Evolutionary conservation across 805 yeast species (phyloP).

Genomic region (Pichia insulana): DNA sequence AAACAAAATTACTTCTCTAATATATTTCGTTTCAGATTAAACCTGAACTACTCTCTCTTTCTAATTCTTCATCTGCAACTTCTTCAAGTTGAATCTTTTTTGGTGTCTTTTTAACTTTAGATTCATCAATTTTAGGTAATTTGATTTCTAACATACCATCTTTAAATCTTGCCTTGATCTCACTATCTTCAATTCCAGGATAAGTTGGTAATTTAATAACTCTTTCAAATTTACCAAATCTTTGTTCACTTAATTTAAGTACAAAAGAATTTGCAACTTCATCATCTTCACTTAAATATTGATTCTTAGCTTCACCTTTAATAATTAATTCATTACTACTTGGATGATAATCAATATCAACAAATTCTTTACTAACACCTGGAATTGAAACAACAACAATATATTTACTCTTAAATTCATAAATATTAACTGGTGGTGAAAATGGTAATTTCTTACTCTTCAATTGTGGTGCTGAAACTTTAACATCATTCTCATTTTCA

Average conservation of each 20-base stretch:
- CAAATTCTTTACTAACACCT: constrained; percentile 46
- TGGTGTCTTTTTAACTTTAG: constrained; percentile 12
- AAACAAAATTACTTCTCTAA: not conserved
- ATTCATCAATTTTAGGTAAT: constrained; percentile 35
- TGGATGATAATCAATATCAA: constrained; percentile 53
- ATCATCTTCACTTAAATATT: constrained; percentile 27
- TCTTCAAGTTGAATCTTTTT: constrained; percentile 23
- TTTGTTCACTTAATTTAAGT: constrained; percentile 43
- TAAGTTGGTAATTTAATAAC: constrained; percentile 45
- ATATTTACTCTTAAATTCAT: constrained; percentile 39
- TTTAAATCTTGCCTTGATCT: constrained; percentile 42
- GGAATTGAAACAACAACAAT: constrained; percentile 44
- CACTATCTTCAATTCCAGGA: constrained; percentile 45
- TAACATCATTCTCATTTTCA: constrained; percentile 4
- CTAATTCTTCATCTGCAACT: constrained; percentile 26
- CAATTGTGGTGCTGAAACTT: constrained; percentile 8
- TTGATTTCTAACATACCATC: constrained; percentile 47
- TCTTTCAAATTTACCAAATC: constrained; percentile 51
- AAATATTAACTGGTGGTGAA: constrained; percentile 53
- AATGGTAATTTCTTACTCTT: constrained; percentile 33
- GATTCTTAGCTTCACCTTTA: constrained; percentile 39
- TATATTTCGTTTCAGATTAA: constrained; percentile 5
- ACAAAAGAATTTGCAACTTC: constrained; percentile 26
- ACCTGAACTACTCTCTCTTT: constrained; percentile 16
- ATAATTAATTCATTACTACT: constrained; percentile 44